Evolutionary conservation across 2,329 filamentous ascomycete species (phyloP).

Genomic region (Xylaria polymorpha): DNA sequence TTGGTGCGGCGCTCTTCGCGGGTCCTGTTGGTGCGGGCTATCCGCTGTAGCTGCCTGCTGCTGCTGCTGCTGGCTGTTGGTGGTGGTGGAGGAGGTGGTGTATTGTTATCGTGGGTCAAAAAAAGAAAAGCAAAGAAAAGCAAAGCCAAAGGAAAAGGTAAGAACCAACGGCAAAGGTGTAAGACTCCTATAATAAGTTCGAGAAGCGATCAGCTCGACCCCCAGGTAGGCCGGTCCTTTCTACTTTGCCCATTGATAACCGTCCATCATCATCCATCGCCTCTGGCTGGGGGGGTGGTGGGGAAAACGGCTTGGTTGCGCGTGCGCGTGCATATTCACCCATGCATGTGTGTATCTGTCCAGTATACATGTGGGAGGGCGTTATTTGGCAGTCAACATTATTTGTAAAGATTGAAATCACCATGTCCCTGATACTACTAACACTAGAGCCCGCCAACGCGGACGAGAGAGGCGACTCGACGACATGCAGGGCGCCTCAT

Average conservation of each 20-base stretch:
- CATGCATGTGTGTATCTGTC: constrained; percentile 28
- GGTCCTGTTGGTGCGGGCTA: constrained; percentile 13
- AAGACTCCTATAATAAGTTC: constrained; percentile 14
- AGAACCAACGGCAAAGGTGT: constrained; percentile 18
- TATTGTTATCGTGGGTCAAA: constrained; percentile 5
- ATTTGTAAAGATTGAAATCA: constrained; percentile 29
- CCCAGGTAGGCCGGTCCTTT: constrained; percentile 4
- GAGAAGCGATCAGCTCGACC: constrained; percentile 8
- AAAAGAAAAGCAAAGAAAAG: constrained; percentile 8
- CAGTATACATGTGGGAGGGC: constrained; percentile 28
- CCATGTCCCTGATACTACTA: constrained; percentile 27
- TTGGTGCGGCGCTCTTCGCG: constrained; percentile 3
- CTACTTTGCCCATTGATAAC: constrained; percentile 25
- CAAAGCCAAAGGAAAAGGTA: neutral
- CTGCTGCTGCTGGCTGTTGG: constrained; percentile 14
- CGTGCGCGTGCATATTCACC: constrained; percentile 32
- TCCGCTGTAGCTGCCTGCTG: neutral
- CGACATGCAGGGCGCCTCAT: constrained; percentile 31
- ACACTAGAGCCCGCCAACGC: constrained; percentile 14
- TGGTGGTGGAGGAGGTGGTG: neutral
- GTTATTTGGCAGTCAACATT: constrained; percentile 24
- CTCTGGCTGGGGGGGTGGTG: constrained; percentile 30
- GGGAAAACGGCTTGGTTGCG: constrained; percentile 31
- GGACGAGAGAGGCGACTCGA: constrained; percentile 29
- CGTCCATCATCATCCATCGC: constrained; percentile 16